Conservation (phyloP, 352 stramenopile species). For the Sclerospora graminicola region DNA sequence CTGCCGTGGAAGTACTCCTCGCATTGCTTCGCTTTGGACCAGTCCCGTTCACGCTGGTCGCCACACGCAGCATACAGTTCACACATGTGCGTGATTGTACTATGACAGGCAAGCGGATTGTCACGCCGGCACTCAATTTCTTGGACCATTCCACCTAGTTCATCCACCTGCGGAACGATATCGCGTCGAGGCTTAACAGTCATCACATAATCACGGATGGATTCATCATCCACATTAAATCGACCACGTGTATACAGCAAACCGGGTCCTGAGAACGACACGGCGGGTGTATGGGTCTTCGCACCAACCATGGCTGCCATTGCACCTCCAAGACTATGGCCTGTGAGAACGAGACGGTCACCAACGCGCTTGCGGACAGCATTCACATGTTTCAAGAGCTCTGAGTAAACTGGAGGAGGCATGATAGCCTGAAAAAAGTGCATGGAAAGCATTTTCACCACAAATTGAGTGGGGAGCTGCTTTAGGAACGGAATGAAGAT, state of each 20-base stretch:
- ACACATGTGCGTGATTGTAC: constrained; percentile 57
- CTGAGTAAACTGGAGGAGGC: constrained; percentile 48
- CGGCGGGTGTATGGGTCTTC: constrained; percentile 64
- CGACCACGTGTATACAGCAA: constrained; percentile 72
- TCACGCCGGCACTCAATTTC: constrained; percentile 66
- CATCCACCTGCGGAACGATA: constrained; percentile 74
- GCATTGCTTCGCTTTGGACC: constrained; percentile 46
- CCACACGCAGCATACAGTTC: constrained; percentile 69
- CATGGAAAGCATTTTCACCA: constrained; percentile 73
- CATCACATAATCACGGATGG: constrained; percentile 71
- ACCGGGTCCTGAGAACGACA: constrained; percentile 76
- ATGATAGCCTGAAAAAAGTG: constrained; percentile 46
- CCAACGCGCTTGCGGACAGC: constrained; percentile 22
- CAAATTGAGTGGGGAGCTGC: constrained; percentile 62
- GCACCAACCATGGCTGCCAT: constrained; percentile 83
- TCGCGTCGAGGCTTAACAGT: constrained; percentile 76
- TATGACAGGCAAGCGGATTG: constrained; percentile 60
- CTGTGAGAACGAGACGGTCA: constrained; percentile 60
- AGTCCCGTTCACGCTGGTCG: constrained; percentile 49
- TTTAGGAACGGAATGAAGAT: constrained; percentile 79
- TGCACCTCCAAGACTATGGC: constrained; percentile 70
- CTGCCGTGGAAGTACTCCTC: constrained; percentile 18
- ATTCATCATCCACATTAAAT: constrained; percentile 45
- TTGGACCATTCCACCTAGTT: constrained; percentile 71
- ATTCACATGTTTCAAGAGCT: constrained; percentile 38